Conservation (phyloP, 306 rosid genomes). For the Arachis hypogaea region DNA sequence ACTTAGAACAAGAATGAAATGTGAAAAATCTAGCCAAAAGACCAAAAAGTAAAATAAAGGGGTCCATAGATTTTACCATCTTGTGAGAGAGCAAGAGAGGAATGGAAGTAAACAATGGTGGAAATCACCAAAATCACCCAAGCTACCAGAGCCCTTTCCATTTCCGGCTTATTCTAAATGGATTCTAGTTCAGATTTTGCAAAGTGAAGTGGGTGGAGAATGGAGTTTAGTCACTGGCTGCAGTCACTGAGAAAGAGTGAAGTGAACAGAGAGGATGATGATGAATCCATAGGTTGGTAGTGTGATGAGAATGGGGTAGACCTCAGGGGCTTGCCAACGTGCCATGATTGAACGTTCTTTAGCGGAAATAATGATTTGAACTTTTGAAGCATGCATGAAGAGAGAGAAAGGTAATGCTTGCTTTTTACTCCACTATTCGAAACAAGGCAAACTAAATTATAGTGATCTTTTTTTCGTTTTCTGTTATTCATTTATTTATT, state of each 20-base stretch:
- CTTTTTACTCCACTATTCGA: slow-evolving; percentile 32
- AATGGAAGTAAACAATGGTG: slow-evolving; percentile 36
- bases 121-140: slow-evolving; percentile 47
- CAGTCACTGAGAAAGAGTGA: background rate
- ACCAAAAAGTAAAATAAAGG: background rate
- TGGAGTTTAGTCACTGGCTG: slow-evolving; percentile 5
- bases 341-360: slow-evolving; percentile 25
- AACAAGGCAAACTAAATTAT: slow-evolving; percentile 25
- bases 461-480: background rate
- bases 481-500: too few relatives aligned
- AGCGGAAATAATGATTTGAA: slow-evolving; percentile 24
- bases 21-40: background rate
- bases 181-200: background rate
- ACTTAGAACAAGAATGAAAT: background rate
- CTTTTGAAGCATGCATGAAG: slow-evolving; percentile 30
- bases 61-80: slow-evolving; percentile 50
- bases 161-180: slow-evolving; percentile 20
- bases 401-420: slow-evolving; percentile 14
- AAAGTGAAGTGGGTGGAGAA: background rate
- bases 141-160: slow-evolving; percentile 48
- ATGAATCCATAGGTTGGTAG: slow-evolving; percentile 33
- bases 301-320: slow-evolving; percentile 32
- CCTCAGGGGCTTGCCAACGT: slow-evolving; percentile 10
- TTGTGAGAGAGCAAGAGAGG: slow-evolving; percentile 55
- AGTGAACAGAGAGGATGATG: background rate